Conservation (phyloP, 257 asterid species). For the Haberlea rhodopensis region DNA sequence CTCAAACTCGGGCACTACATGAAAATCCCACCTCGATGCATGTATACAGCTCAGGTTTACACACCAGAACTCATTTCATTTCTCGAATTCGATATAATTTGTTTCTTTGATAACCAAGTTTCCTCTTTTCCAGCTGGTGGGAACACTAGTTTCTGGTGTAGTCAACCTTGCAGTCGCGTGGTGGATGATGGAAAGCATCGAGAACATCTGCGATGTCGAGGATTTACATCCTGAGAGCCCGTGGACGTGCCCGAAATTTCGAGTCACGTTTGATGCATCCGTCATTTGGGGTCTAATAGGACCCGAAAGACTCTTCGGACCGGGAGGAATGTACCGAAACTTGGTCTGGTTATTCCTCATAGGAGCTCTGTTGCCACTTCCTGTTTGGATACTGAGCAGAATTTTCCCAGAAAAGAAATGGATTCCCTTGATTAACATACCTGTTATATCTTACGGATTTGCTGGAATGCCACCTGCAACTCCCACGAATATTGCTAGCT, state of each 20-base stretch:
- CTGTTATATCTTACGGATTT: slow-evolving; percentile 80
- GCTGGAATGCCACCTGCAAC: slow-evolving; percentile 99
- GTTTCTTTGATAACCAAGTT: not conserved
- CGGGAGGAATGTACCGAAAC: slow-evolving; percentile 71
- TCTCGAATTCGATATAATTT: not conserved
- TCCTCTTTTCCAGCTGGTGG: slow-evolving; percentile 48
- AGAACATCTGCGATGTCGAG: slow-evolving; percentile 77
- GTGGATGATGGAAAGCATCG: slow-evolving; percentile 88
- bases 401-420: slow-evolving; percentile 78
- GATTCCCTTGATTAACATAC: slow-evolving; percentile 82
- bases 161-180: slow-evolving; percentile 80
- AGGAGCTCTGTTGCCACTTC: slow-evolving; percentile 84
- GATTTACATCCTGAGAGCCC: slow-evolving; percentile 80
- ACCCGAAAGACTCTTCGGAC: slow-evolving; percentile 73
- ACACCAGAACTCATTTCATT: slow-evolving; percentile 2
- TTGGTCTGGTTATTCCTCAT: slow-evolving; percentile 82
- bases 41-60: slow-evolving; percentile 82
- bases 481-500: slow-evolving; percentile 88
- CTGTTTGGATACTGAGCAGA: slow-evolving; percentile 81
- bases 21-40: slow-evolving; percentile 93
- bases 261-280: slow-evolving; percentile 76
- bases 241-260: slow-evolving; percentile 90
- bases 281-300: slow-evolving; percentile 93
- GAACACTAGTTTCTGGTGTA: slow-evolving; percentile 67
- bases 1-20: slow-evolving; percentile 95